A percentile compares a stretch with the other conserved stretches of the same genome.
Evolutionary conservation across 225 moss, liverwort and hornwort species (phyloP).

Genomic region (Bryum argenteum): DNA sequence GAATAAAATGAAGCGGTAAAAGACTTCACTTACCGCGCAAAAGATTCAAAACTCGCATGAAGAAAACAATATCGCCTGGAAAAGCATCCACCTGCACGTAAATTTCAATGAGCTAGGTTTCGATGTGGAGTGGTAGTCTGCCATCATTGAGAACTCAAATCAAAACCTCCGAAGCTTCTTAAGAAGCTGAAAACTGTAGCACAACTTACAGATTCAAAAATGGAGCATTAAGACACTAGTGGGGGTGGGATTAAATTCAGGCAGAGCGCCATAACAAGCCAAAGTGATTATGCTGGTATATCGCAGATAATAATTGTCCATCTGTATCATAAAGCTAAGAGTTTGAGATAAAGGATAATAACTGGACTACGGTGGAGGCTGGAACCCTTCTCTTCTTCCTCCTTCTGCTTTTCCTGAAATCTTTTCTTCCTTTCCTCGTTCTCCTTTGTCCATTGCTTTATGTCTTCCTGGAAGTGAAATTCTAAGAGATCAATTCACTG

Average conservation of each 20-base stretch:
- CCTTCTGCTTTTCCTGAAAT: slow-evolving; percentile 78
- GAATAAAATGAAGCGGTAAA: slow-evolving; percentile 8
- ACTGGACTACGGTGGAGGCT: slow-evolving; percentile 84
- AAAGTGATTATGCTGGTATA: neutral
- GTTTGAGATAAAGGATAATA: slow-evolving; percentile 6
- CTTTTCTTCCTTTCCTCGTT: slow-evolving; percentile 74
- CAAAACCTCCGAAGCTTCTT: neutral
- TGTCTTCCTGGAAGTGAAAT: slow-evolving; percentile 59
- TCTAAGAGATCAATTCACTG: neutral
- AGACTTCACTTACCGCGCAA: slow-evolving; percentile 67
- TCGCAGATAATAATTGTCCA: neutral
- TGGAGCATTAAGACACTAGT: neutral
- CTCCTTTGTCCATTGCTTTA: slow-evolving; percentile 75
- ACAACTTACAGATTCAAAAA: neutral
- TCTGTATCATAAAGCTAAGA: neutral
- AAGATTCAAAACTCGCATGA: slow-evolving; percentile 96
- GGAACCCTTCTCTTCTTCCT: slow-evolving; percentile 58
- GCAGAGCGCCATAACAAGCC: neutral
- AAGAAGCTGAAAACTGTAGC: slow-evolving; percentile 4
- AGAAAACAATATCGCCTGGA: slow-evolving; percentile 95
- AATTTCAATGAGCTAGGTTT: slow-evolving; percentile 12
- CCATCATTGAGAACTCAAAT: slow-evolving; percentile 19
- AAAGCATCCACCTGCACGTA: slow-evolving; percentile 84
- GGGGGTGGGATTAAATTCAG: neutral
- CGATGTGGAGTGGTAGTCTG: neutral